Base-by-base conservation (phyloP, 148 eudicot genomes). In the Oxyria digyna region DNA sequence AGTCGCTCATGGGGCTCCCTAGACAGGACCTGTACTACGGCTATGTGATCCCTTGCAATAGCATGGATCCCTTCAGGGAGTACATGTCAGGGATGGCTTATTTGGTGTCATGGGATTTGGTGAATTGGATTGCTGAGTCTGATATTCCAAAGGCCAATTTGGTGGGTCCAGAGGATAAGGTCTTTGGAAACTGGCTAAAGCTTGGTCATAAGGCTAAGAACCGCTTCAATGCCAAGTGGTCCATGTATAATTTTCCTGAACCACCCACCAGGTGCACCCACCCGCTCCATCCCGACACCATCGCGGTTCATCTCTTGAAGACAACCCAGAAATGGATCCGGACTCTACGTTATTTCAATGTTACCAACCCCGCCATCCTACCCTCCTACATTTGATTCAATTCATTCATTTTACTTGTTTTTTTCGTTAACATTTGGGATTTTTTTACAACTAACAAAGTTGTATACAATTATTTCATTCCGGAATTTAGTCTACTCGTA, bases 71-170 rank as follows among this genome's bases (percentile, higher is more conserved):
- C 26, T 88, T 85, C 65, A 75, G 73, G 6, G 81, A 82, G 55
- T 89, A 89, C 72, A 92, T 92, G 97, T 87, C 97, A 15, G 98
- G 98, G 0, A 88, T 94, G 97, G 98, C 92, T 0, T 94, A 81
- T 62, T 57, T 94, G 45, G 73, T 94, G 0, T 89, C 97, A 0
- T 94, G 98, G 98, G 98, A 94, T 18, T 67, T 88, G 0, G 97
- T 81, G 0, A 92, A 94, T 66, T 94, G 98, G 98, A 76, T 94
- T 10, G 75, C 76, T 8, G 71, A 67, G 31, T 89, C 98, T 0
- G 85, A 90, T 46, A 81, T 94, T 4, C 97, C 98, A 83, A 83
- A 24, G 96, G 95, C 1, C 20, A 81, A 82, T 67, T 27, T 85
- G 27, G 86, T 80, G 27, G 98, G 98, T 0, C 97, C 96, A 0